phyloP scores from a whole-genome alignment of 108 stramenopile species.

The Heterococcus sp. region DNA sequence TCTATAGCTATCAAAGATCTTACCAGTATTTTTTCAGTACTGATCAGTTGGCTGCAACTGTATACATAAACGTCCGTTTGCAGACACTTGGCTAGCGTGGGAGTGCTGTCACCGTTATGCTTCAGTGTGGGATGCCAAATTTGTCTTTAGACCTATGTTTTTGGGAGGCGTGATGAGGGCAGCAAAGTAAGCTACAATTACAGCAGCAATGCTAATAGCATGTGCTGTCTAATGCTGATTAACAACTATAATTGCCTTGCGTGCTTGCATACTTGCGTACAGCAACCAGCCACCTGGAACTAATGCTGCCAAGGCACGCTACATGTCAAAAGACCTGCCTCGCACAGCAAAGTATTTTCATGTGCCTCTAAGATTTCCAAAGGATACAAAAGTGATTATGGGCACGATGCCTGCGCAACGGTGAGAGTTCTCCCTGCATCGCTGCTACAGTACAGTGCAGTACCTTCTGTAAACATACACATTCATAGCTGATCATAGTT shows the following conservation, averaged over 20 bases:
- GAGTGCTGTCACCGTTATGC: constrained; percentile 21
- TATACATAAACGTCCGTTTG: too few relatives aligned
- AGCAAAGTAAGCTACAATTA: constrained; percentile 21
- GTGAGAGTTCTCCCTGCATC: too few relatives aligned
- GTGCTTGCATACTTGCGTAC: background rate
- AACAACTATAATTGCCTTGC: too few relatives aligned
- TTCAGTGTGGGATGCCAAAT: constrained; percentile 26
- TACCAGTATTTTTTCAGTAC: too few relatives aligned
- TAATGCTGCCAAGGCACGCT: background rate
- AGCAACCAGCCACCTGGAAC: constrained; percentile 29
- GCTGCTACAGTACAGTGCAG: too few relatives aligned
- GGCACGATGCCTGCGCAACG: constrained; percentile 19
- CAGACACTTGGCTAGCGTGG: constrained; percentile 29
- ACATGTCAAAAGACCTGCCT: constrained; percentile 9
- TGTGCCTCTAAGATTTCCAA: background rate
- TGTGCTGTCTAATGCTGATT: too few relatives aligned
- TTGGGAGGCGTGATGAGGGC: constrained; percentile 32
- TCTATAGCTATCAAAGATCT: too few relatives aligned
- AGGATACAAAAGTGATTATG: constrained; percentile 16
- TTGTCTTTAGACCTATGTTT: constrained; percentile 18
- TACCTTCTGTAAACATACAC: too few relatives aligned
- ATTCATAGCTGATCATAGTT: too few relatives aligned
- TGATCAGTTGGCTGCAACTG: too few relatives aligned
- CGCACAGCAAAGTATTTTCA: constrained; percentile 10
- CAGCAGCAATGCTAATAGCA: too few relatives aligned